A percentile compares a stretch with the other conserved stretches of the same genome.
Evolutionary conservation across 371 early-diverging fungal species (phyloP).

Genomic region (Apophysomyces sp.): DNA sequence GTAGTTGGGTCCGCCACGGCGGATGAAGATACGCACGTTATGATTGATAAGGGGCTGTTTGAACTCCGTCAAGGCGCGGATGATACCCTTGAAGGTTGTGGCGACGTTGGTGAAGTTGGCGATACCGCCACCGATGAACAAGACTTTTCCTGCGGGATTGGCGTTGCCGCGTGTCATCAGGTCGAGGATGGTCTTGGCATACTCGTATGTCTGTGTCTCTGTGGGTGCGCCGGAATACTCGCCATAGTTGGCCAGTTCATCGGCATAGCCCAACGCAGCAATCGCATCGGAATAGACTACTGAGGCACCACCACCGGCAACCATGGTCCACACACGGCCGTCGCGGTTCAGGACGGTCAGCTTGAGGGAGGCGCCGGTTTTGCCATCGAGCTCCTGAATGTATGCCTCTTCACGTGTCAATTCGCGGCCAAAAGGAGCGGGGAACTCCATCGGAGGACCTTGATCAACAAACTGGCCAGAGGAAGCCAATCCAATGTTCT

Average conservation of each 20-base stretch:
- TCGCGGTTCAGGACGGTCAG: constrained; percentile 92
- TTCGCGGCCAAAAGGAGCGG: constrained; percentile 98
- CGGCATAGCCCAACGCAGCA: constrained; percentile 90
- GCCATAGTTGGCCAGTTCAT: constrained; percentile 98
- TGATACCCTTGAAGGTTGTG: constrained; percentile 98
- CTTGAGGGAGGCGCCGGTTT: constrained; percentile 98
- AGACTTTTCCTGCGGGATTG: constrained; percentile 89
- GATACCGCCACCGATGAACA: constrained; percentile 98
- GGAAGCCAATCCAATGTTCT: constrained; percentile 51
- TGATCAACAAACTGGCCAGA: constrained; percentile 54
- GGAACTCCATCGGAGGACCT: constrained; percentile 95
- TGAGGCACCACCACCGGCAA: constrained; percentile 98
- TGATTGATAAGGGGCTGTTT: constrained; percentile 83
- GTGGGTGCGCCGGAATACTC: constrained; percentile 99
- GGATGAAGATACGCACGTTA: constrained; percentile 91
- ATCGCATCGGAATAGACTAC: constrained; percentile 97
- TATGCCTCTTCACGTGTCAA: constrained; percentile 95
- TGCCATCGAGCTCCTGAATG: constrained; percentile 95
- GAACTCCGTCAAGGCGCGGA: constrained; percentile 92
- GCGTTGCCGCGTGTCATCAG: constrained; percentile 91
- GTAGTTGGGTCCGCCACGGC: constrained; percentile 98
- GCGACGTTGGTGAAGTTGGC: constrained; percentile 99
- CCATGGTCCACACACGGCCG: constrained; percentile 99
- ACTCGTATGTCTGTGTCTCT: constrained; percentile 97
- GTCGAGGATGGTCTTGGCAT: constrained; percentile 96